These are phyloP conservation scores for Botrytis fabae DNA, from an alignment of 2,329 filamentous ascomycete genomes.

Conservation along the genomic window DNA sequence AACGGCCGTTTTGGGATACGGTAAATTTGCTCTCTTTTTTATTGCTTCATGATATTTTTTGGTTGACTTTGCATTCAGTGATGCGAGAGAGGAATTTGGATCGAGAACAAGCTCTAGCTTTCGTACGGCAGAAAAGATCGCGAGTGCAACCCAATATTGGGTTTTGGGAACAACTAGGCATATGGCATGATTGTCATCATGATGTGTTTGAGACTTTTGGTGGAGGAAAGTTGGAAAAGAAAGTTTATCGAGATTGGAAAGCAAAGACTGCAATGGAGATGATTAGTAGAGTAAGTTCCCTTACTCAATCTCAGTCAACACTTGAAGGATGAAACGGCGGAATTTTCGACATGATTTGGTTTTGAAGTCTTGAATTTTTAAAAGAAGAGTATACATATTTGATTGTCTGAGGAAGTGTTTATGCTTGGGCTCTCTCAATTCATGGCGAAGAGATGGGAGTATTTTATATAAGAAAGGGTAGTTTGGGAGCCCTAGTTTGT, in stretches of 20 bases:
- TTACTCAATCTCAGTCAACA: neutral
- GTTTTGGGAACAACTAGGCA: neutral
- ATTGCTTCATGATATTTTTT: neutral
- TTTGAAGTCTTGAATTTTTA: neutral
- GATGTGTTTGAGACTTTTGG: neutral
- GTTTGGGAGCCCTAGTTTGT: neutral
- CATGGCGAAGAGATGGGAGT: neutral
- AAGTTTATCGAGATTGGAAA: constrained; percentile 9
- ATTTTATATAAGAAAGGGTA: neutral
- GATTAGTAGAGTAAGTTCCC: neutral
- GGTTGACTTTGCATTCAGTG: neutral
- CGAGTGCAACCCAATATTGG: neutral
- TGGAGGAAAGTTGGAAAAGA: neutral
- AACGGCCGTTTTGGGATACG: neutral
- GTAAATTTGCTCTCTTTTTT: neutral
- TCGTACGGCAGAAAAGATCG: neutral
- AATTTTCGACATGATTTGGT: neutral
- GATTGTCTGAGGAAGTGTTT: neutral
- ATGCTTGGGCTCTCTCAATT: neutral
- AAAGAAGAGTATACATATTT: neutral
- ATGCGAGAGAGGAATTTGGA: neutral
- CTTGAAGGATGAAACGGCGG: neutral
- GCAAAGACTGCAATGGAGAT: neutral
- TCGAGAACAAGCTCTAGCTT: neutral
- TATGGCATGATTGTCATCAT: constrained; percentile 12